Conservation (phyloP, 2,329 filamentous ascomycete species). For the Colletotrichum noveboracense region DNA sequence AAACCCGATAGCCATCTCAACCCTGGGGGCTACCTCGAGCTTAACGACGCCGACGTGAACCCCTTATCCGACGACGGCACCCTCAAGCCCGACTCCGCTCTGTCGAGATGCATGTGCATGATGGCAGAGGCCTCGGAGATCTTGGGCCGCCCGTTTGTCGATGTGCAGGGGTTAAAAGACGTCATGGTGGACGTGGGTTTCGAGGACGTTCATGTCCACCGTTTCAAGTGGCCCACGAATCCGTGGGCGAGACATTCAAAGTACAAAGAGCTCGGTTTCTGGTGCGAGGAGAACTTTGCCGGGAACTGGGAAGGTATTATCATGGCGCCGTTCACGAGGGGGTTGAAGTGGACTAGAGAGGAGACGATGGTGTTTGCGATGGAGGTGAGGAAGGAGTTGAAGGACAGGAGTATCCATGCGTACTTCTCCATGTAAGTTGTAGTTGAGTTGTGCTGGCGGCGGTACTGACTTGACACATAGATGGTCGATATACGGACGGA, state of each 20-base stretch:
- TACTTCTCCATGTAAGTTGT: constrained; percentile 35
- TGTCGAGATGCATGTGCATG: constrained; percentile 35
- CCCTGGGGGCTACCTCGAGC: constrained; percentile 47
- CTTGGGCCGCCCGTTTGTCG: constrained; percentile 43
- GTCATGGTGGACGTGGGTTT: constrained; percentile 59
- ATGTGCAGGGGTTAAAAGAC: constrained; percentile 36
- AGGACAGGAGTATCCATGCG: constrained; percentile 26
- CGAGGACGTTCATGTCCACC: constrained; percentile 50
- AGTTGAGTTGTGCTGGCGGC: neutral
- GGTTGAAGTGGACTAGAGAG: neutral
- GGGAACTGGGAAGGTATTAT: constrained; percentile 20
- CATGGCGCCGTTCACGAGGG: constrained; percentile 6
- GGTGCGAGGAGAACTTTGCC: neutral
- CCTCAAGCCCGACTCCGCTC: constrained; percentile 36
- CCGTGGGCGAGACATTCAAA: constrained; percentile 55
- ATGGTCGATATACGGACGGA: neutral
- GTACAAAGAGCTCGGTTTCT: constrained; percentile 55
- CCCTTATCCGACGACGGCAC: constrained; percentile 40
- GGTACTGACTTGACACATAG: neutral
- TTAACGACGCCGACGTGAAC: constrained; percentile 14
- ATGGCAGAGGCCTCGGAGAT: constrained; percentile 38
- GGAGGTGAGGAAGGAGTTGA: constrained; percentile 25
- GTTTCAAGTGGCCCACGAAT: constrained; percentile 55
- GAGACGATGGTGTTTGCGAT: neutral
- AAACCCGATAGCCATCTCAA: constrained; percentile 29